phyloP scores from a whole-genome alignment of 352 stramenopile species.

The Pythium pyrilobum region DNA sequence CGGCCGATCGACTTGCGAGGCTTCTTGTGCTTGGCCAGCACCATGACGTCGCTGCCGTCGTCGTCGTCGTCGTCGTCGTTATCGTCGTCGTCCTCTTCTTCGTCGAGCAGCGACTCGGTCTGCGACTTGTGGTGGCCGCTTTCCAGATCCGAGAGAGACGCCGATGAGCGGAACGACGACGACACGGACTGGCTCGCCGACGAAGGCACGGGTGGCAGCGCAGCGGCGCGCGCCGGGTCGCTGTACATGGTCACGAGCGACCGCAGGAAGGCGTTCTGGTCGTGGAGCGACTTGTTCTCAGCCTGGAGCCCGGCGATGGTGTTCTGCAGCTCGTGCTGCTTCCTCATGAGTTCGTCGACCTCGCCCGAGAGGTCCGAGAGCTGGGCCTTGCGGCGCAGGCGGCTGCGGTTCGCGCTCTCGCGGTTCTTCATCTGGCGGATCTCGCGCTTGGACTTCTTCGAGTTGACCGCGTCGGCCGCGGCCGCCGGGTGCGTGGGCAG shows the following conservation, averaged over 20 bases:
- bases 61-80: slow-evolving; percentile 32
- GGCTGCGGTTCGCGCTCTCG: slow-evolving; percentile 80
- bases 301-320: slow-evolving; percentile 59
- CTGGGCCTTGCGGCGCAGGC: slow-evolving; percentile 65
- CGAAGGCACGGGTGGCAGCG: slow-evolving; percentile 25
- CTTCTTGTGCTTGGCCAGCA: slow-evolving; percentile 24
- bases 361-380: slow-evolving; percentile 51
- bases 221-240: slow-evolving; percentile 10
- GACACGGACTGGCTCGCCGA: slow-evolving; percentile 14
- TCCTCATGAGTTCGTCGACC: slow-evolving; percentile 58
- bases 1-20: slow-evolving; percentile 15
- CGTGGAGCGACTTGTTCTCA: slow-evolving; percentile 75
- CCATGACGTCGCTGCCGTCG: background rate
- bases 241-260: slow-evolving; percentile 61
- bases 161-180: slow-evolving; percentile 7
- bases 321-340: slow-evolving; percentile 65
- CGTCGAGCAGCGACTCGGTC: slow-evolving; percentile 14
- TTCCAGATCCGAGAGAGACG: slow-evolving; percentile 26
- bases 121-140: slow-evolving; percentile 14
- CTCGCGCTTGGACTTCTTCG: slow-evolving; percentile 75
- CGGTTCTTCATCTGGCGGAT: slow-evolving; percentile 87
- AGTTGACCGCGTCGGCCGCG: slow-evolving; percentile 14
- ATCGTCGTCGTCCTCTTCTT: slow-evolving; percentile 13
- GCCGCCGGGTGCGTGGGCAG: slow-evolving; percentile 19
- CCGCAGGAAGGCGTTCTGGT: slow-evolving; percentile 74